Conservation (phyloP, 2,329 filamentous ascomycete genomes). For the Ophiostoma quercus region DNA sequence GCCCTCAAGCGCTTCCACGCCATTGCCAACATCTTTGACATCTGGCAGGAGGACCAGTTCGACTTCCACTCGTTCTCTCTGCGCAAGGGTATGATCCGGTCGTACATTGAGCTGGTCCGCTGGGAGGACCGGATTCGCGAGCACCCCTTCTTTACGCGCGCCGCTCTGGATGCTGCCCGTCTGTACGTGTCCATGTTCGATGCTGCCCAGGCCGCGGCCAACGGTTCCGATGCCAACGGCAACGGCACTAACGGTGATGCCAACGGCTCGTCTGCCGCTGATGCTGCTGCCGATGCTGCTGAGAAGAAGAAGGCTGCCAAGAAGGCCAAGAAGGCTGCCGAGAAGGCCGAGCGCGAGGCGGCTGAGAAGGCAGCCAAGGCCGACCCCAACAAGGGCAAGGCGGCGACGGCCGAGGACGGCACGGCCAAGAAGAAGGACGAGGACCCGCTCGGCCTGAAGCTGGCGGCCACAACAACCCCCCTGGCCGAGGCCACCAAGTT, state of each 20-base stretch:
- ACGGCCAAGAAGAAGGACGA: constrained; percentile 81
- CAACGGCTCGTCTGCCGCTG: constrained; percentile 38
- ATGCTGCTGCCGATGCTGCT: constrained; percentile 41
- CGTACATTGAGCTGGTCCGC: constrained; percentile 91
- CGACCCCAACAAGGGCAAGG: constrained; percentile 72
- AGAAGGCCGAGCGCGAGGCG: constrained; percentile 87
- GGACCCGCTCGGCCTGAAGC: constrained; percentile 75
- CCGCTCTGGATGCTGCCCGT: constrained; percentile 73
- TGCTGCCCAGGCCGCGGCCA: constrained; percentile 44
- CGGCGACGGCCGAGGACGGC: constrained; percentile 51
- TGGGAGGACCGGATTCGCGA: constrained; percentile 92
- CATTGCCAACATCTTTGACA: constrained; percentile 87
- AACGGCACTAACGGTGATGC: constrained; percentile 37
- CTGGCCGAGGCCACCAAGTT: constrained; percentile 85
- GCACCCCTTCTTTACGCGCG: constrained; percentile 86
- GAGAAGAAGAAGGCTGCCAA: constrained; percentile 33
- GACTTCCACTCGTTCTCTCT: constrained; percentile 98
- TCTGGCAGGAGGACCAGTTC: constrained; percentile 98
- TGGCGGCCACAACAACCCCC: constrained; percentile 76
- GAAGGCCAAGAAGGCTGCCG: constrained; percentile 70
- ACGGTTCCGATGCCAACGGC: constrained; percentile 54
- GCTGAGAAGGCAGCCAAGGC: constrained; percentile 74
- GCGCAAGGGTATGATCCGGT: constrained; percentile 90
- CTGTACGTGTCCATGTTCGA: constrained; percentile 78
- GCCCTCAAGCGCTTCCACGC: constrained; percentile 89